phyloP scores from a whole-genome alignment of 371 early-diverging fungal species.

The Lichtheimia corymbifera region DNA sequence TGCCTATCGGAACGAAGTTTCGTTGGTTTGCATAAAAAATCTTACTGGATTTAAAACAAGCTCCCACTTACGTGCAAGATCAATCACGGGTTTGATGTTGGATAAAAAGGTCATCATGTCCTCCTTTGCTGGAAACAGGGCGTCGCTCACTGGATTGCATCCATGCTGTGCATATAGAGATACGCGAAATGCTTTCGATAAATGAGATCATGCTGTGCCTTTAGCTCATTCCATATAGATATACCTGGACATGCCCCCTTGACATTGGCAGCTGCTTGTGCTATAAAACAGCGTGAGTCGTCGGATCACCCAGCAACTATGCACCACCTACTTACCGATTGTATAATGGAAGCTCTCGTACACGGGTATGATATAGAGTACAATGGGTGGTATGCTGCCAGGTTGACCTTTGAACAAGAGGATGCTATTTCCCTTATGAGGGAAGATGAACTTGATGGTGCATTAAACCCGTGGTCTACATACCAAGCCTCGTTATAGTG shows the following conservation, averaged over 20 bases:
- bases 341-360: background rate
- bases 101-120: too few species aligned
- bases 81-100: too few species aligned
- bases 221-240: too few species aligned
- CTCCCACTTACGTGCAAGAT: too few species aligned
- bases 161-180: too few species aligned
- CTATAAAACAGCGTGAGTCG: background rate
- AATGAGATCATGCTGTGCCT: too few species aligned
- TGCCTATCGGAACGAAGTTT: background rate
- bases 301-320: background rate
- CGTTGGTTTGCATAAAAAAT: too few species aligned
- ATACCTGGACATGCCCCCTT: background rate
- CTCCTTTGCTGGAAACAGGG: background rate
- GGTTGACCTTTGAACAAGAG: conserved; percentile 4
- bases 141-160: too few species aligned
- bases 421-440: background rate
- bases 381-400: background rate
- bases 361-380: background rate
- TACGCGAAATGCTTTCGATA: too few species aligned
- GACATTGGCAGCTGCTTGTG: background rate
- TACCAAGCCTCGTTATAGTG: conserved; percentile 30
- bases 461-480: background rate
- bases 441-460: background rate
- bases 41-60: too few species aligned
- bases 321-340: background rate